Evolutionary conservation across 345 rosid species (phyloP).

Genomic region (Microcos paniculata): DNA sequence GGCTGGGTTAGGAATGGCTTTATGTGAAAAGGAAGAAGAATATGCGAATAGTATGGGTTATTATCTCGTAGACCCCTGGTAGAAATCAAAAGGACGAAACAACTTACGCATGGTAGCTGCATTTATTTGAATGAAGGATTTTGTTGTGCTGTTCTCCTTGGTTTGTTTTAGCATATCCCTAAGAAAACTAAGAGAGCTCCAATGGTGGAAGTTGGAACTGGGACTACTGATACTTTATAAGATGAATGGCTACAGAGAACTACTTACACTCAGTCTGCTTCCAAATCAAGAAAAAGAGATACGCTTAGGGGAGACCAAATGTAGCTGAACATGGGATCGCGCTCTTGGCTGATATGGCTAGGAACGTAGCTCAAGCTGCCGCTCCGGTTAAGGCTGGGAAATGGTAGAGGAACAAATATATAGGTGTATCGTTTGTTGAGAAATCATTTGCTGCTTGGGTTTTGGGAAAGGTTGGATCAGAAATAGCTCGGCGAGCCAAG

Average conservation of each 20-base stretch:
- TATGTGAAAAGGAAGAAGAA: neutral
- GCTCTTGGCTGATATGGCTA: conserved; percentile 78
- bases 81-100: conserved; percentile 34
- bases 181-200: conserved; percentile 84
- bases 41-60: neutral
- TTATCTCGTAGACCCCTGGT: neutral
- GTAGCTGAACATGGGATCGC: conserved; percentile 96
- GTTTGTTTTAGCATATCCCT: too few species aligned
- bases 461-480: conserved; percentile 89
- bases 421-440: conserved; percentile 84
- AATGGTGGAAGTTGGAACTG: conserved; percentile 88
- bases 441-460: conserved; percentile 80
- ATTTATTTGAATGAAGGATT: conserved; percentile 32
- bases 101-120: conserved; percentile 36
- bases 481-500: conserved; percentile 85
- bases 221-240: conserved; percentile 59
- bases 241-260: conserved; percentile 99
- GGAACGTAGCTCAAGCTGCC: conserved; percentile 88
- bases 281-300: conserved; percentile 90
- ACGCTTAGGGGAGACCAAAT: too few species aligned
- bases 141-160: conserved; percentile 15
- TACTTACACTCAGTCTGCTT: conserved; percentile 46
- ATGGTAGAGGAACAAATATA: conserved; percentile 83
- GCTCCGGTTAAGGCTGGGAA: conserved; percentile 87
- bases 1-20: conserved; percentile 34